Evolutionary conservation across 176 grass and related monocot species (phyloP), one percentile per base, ranked within the genome.

Genomic region (Oryza rufipogon): DNA sequence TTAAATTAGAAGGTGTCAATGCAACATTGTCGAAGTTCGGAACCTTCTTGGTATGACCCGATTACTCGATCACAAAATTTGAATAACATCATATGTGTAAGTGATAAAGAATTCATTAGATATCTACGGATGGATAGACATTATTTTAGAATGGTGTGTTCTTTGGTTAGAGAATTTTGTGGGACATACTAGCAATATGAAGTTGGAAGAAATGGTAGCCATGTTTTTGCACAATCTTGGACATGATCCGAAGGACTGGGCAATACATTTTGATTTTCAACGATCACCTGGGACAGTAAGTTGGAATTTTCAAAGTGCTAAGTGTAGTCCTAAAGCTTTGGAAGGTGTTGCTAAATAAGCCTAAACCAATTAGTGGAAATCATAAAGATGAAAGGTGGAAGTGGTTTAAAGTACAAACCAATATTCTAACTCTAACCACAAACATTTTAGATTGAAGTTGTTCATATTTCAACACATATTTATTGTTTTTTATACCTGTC

Each of bases 51-150:
- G 74, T 76, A 60, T 39, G 51, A 76, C 5, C 51, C 74, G 3
- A 39, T 76, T 20, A n/a, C 8, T 7, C 51, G 19, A 14, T 33
- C 51, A 22, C 49, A 60, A 76, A 76, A 0, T 22, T 6, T 77
- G 11, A 61, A 63, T 11, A 77, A 77, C 19, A 61, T 41, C 19
- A 38, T 22, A 36, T 7, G 17, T 22, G 2, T 77, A 41, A 77
- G 33, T 6, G 74, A 76, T 22, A 61, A 1, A 77, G 11, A 77
- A 63, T 77, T 52, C 33, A 77, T 77, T 14, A 4, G 2, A 33
- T 54, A 77, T 7, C 74, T 77, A 61, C 2, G 74, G 11, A 76
- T 76, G 74, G 70, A 76, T 76, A 76, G 79, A 48, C 12, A 32
- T 9, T 81, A 32, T 10, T 81, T 81, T 6, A 13, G 49, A n/a